Evolutionary conservation across 306 rosid species (phyloP), one percentile per base, ranked within the genome.

Genomic region (Trifolium dubium): DNA sequence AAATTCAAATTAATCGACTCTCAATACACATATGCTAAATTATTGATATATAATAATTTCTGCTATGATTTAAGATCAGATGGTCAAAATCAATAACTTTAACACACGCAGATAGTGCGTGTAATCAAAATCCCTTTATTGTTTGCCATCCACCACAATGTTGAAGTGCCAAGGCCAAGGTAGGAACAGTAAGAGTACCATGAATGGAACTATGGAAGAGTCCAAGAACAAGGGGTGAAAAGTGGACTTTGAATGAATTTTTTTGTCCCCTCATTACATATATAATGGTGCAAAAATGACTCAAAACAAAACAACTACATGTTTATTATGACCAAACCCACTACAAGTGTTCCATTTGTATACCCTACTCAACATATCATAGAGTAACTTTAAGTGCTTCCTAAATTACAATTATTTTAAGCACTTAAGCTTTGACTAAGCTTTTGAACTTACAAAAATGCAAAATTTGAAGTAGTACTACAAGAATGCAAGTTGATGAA

Each of bases 251-350:
- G 72, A 72, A 75, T 72, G 76, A 67, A 69, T 32, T 77, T 11
- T 10, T 8, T 67, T 68, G 80, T 73, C 82, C 73, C 46, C 62
- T 70, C 49, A 46, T 64, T 72, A 56, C 44, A 14, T 12, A 58
- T 14, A 50, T 29, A 79, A 73, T 59, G 73, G 79, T 73, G 66
- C 71, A 69, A 55, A 68, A 68, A 65, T 75, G 15, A 47, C 75
- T 53, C 30, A 43, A 71, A 44, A 78, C 30, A 43, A 71, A 44
- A 78, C 54, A 64, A 34, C 56, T 4, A 46, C 8, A 53, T 9
- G 29, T 29, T 74, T 74, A 78, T 69, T 39, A 55, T 73, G 77
- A 64, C 80, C 83, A 77, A 84, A 77, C 88, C 85, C 88, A 84
- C 88, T 84, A 69, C 51, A 70, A 70, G 69, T 64, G 75, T 77